Evolutionary conservation across 192 early-diverging fungal species (phyloP), one percentile per base, ranked within the genome.

Genomic region (Podila epicladia): DNA sequence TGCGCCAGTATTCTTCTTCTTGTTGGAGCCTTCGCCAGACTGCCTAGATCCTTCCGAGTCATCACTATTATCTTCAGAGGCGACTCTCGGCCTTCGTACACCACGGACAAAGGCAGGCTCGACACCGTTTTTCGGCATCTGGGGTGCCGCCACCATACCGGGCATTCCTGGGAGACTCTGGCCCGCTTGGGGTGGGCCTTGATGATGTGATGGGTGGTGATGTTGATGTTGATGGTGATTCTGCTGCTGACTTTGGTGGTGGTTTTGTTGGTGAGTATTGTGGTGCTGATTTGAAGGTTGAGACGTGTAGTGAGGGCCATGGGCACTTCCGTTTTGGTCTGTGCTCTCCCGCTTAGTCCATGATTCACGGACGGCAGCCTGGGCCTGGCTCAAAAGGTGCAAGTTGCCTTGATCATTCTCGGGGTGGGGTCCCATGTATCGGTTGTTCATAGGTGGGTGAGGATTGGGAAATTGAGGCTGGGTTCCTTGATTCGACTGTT

Each of bases 311-410:
- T 60, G 33, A 60, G 60, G 70, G 29, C 57, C 49, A 31, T 67
- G 71, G 50, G 15, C 41, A n/a, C 60, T 45, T 32, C 70, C 76
- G 17, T 67, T 72, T 12, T 65, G 26, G n/a, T 79, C 76, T 48
- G 59, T 24, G 9, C 65, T 41, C 24, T 79, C 76, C 29, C 76
- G 64, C 61, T 79, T 79, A 24, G 67, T 63, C 76, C 76, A 79
- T 48, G 62, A 58, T 26, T 72, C 76, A 4, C 76, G 64, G 41
- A 64, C 62, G 11, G 64, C 33, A 17, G 75, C 69, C 50, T 77
- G 75, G 3, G 76, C 76, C 37, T 79, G 69, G 22, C 76, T 80
- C 2, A 80, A 58, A 26, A 80, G 76, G 55, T 80, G 76, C 31
- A 80, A 41, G 45, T 80, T 72, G 7, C 66, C 66, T 20, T 69